Conservation (phyloP, 352 stramenopile species). For the Phytophthora hibernalis region DNA sequence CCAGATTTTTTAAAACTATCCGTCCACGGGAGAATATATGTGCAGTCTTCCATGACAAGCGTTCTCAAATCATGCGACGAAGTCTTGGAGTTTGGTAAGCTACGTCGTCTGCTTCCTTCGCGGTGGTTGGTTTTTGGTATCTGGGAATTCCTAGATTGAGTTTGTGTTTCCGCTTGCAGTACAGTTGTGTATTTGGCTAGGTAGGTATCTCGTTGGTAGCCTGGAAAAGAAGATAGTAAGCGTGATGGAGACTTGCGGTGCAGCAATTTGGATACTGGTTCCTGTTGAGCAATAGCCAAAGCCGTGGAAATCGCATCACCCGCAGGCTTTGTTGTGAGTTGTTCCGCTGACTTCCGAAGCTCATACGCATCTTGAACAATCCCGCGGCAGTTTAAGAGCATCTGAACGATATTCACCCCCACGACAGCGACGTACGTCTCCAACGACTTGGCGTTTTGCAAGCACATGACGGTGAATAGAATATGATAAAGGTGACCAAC, state of each 20-base stretch:
- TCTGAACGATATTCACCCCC: conserved; percentile 29
- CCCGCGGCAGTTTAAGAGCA: conserved; percentile 29
- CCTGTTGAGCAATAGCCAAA: conserved; percentile 11
- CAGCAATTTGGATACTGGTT: conserved; percentile 14
- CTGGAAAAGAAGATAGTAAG: conserved; percentile 32
- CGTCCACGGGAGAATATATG: background rate
- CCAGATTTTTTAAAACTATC: background rate
- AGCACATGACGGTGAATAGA: conserved; percentile 44
- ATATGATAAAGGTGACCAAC: conserved; percentile 47
- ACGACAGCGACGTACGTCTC: conserved; percentile 34
- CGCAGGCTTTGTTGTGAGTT: background rate
- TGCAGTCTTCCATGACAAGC: background rate
- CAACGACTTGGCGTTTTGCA: conserved; percentile 48
- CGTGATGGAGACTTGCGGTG: conserved; percentile 2
- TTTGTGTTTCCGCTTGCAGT: background rate
- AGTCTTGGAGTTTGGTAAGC: background rate
- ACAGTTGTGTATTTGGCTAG: conserved; percentile 1
- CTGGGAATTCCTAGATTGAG: background rate
- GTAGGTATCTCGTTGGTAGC: conserved; percentile 14
- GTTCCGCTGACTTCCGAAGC: background rate
- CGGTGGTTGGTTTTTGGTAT: background rate
- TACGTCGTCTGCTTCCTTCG: background rate
- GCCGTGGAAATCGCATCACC: background rate
- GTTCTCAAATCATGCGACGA: background rate
- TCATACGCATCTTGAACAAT: conserved; percentile 8